Conservation (phyloP, 441 rosid species). For the Pelargonium australe region DNA sequence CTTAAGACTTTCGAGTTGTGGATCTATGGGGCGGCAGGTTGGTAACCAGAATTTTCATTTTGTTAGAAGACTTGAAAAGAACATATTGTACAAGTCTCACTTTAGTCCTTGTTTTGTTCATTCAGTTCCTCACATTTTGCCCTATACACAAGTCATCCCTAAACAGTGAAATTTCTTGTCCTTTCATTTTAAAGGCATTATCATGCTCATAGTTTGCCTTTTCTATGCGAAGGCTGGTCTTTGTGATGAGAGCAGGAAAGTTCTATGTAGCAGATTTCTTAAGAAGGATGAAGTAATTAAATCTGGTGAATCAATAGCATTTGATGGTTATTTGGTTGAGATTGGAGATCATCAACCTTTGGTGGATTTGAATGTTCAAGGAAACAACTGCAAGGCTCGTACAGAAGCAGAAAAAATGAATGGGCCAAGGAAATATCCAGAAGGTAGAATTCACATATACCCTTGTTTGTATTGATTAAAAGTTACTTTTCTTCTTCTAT, state of each 20-base stretch:
- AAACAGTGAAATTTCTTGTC: not conserved
- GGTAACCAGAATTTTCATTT: constrained; percentile 11
- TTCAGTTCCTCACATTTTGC: not conserved
- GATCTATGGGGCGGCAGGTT: constrained; percentile 46
- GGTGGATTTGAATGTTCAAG: constrained; percentile 21
- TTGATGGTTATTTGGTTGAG: constrained; percentile 45
- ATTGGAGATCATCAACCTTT: constrained; percentile 29
- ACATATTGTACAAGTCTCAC: not conserved
- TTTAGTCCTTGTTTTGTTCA: not conserved
- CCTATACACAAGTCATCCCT: not conserved
- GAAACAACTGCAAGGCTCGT: constrained; percentile 12
- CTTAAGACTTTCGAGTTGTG: constrained; percentile 25
- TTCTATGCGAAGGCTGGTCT: constrained; percentile 35
- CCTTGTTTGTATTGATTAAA: not conserved
- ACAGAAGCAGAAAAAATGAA: constrained; percentile 17
- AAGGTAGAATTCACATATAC: constrained; percentile 1
- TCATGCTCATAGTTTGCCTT: constrained; percentile 4
- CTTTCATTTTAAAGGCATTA: not conserved
- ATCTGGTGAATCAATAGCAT: constrained; percentile 35
- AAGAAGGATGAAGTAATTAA: constrained; percentile 39
- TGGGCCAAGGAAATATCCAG: not conserved
- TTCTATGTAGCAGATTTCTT: constrained; percentile 40
- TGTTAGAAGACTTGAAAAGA: constrained; percentile 6
- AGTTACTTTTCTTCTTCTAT: not conserved
- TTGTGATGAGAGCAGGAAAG: constrained; percentile 41